Base-by-base conservation (phyloP, 805 yeast genomes). In the Jamesozyma rosinii region DNA sequence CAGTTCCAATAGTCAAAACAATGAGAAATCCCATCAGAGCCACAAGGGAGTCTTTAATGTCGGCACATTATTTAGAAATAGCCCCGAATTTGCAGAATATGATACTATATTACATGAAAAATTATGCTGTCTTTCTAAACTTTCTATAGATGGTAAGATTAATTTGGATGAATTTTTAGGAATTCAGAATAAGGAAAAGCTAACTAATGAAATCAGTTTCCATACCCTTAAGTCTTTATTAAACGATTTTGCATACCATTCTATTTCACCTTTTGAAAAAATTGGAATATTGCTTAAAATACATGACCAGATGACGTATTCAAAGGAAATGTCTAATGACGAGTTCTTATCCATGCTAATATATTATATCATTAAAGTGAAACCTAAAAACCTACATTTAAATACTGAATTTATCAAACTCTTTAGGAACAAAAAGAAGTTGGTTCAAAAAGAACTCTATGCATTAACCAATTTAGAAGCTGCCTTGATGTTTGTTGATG, bases 381-480 rank as follows among this genome's bases (percentile, higher is more conserved):
- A 48, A 15, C 55, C 59, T 9, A 52, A 49, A 40, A 50, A 55
- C 37, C 43, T 61, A 4, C 60, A 55, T 36, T 43, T 62, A 29
- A 59, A 55, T 33, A 42, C 51, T 14, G 57, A 61, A 42, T 62
- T 58, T 41, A 55, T 60, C 22, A 59, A 56, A 40, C 36, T 62
- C 17, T 62, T 62, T 37, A 55, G 66, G 37, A 57, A 57, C 42
- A 60, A 57, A 40, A 58, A 57, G 35, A 57, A 57, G 37, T 44
- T 62, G n/a, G 54, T 57, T 5, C 59, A 60, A 44, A 57, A 57
- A 37, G 66, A 61, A 43, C 44, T 59, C 17, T 62, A 52, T 47
- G 63, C 59, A 11, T 42, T 61, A 14, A 62, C 66, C 10, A 62
- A 62, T 45, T 43, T 61, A 9, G 65, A 61, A 32, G 66, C 65